Conservation (phyloP, 352 stramenopile species). For the Phytopythium montanum region DNA sequence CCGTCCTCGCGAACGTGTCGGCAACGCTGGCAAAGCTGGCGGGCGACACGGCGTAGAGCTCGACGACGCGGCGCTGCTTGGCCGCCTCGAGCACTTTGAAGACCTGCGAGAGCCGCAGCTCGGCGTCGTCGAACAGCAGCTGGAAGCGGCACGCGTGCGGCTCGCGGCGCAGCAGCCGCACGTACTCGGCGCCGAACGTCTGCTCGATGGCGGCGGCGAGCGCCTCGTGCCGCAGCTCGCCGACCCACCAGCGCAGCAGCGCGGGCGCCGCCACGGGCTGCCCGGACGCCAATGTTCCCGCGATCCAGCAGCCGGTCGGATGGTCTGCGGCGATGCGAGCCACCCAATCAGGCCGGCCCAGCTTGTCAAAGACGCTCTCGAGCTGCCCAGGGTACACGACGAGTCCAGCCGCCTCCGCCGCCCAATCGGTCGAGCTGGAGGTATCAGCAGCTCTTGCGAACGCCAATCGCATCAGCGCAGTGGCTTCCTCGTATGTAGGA, state of each 20-base stretch:
- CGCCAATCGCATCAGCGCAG: neutral
- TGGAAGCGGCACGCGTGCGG: constrained; percentile 14
- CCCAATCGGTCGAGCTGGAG: neutral
- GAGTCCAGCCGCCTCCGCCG: neutral
- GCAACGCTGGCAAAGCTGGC: constrained; percentile 14
- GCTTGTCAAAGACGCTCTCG: constrained; percentile 1
- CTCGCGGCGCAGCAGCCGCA: constrained; percentile 14
- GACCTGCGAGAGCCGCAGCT: constrained; percentile 22
- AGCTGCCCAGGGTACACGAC: constrained; percentile 8
- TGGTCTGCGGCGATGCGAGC: constrained; percentile 7
- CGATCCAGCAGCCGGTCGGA: constrained; percentile 17
- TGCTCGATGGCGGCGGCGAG: constrained; percentile 7
- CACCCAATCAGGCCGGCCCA: constrained; percentile 12
- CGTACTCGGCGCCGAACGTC: constrained; percentile 15
- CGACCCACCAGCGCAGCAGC: constrained; percentile 13
- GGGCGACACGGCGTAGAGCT: constrained; percentile 10
- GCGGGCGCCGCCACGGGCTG: constrained; percentile 6
- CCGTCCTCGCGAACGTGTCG: constrained; percentile 12
- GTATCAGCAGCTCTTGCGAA: neutral
- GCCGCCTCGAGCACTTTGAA: constrained; percentile 21
- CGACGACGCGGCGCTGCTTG: constrained; percentile 2
- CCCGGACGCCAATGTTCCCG: constrained; percentile 4
- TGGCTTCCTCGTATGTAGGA: neutral
- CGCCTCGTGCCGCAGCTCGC: constrained; percentile 11
- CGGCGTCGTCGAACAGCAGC: constrained; percentile 13